Evolutionary conservation across 495 filamentous ascomycete species (phyloP), one percentile per base, ranked within the genome.

Genomic region (Penicillium parvum): DNA sequence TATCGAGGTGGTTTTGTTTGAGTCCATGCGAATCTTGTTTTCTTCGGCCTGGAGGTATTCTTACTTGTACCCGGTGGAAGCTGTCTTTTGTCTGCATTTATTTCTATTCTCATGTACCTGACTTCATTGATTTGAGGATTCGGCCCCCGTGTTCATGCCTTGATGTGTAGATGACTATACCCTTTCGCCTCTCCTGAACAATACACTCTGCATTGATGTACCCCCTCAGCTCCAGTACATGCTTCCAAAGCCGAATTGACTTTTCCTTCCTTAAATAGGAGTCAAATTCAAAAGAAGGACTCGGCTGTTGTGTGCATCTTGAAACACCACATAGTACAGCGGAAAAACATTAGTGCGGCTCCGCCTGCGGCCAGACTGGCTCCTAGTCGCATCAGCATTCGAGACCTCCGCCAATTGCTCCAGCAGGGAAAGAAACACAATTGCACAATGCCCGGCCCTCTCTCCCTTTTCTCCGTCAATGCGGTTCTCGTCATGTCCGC

Each of bases 381-480:
- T 30, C 50, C 64, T 61, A 54, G 55, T 49, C 51, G 60, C 55
- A 63, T 55, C 54, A 65, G 63, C 53, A 63, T 48, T 37, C 43
- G 40, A 30, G 39, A 27, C 20, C 29, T 36, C 34, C 27, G 23
- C 22, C 37, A 49, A 53, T 48, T 50, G 32, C 36, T 54, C 37
- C 28, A 25, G 34, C 25, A 48, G 36, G 29, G 12, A 16, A 20
- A 45, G 19, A 44, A 19, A 45, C 35, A 57, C 37, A 50, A 37
- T 14, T 32, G 48, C 65, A 66, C 45, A 32, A 73, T 73, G 70
- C 59, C 64, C 8, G 70, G 66, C 41, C 60, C 68, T 43, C 56
- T 97, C 64, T 88, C 89, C 44, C 81, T 97, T 47, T 91, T 92
- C 73, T 86, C 88, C 44, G 83, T 96, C 55, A 90, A 90, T 63